Conservation (phyloP, 2,329 filamentous ascomycete genomes). For the Sporothrix phasma region DNA sequence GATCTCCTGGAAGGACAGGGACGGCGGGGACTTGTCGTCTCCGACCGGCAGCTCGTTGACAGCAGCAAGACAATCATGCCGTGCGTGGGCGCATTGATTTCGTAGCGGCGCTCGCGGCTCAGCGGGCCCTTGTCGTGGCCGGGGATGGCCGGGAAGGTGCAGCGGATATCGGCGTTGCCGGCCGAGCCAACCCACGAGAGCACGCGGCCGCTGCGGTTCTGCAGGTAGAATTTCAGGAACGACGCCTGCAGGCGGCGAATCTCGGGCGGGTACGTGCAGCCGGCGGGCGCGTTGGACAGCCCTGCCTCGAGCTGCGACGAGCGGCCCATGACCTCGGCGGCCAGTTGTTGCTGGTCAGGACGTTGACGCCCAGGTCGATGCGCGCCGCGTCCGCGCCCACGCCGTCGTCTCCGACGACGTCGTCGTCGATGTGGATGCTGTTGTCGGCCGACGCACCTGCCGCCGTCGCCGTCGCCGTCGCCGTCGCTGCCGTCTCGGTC, state of each 20-base stretch:
- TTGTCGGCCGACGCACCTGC: too few species aligned
- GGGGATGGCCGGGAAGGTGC: conserved; percentile 60
- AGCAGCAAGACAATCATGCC: conserved; percentile 82
- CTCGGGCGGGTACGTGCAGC: conserved; percentile 63
- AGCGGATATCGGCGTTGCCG: conserved; percentile 79
- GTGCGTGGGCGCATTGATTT: conserved; percentile 86
- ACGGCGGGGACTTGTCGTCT: conserved; percentile 25
- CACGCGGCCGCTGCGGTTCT: conserved; percentile 77
- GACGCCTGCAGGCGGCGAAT: conserved; percentile 69
- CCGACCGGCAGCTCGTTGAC: conserved; percentile 61
- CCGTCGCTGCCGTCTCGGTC: background rate
- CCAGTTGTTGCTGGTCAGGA: conserved; percentile 92
- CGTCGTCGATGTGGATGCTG: too few species aligned
- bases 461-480: background rate
- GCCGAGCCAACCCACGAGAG: conserved; percentile 67
- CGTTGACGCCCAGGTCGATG: conserved; percentile 72
- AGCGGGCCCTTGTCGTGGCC: conserved; percentile 56
- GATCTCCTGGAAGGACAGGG: conserved; percentile 62
- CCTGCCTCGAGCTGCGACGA: conserved; percentile 41
- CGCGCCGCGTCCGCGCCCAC: conserved; percentile 35
- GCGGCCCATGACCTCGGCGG: conserved; percentile 73
- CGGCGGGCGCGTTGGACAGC: conserved; percentile 12
- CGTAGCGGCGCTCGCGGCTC: conserved; percentile 63
- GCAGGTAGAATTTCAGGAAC: conserved; percentile 81
- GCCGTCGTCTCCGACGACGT: conserved; percentile 31